Percentiles rank a stretch among this genome's conserved stretches.
These are phyloP conservation scores for Saccharomyces hybrid DNA, from an alignment of 1,139 yeast species.

Conservation along the genomic window DNA sequence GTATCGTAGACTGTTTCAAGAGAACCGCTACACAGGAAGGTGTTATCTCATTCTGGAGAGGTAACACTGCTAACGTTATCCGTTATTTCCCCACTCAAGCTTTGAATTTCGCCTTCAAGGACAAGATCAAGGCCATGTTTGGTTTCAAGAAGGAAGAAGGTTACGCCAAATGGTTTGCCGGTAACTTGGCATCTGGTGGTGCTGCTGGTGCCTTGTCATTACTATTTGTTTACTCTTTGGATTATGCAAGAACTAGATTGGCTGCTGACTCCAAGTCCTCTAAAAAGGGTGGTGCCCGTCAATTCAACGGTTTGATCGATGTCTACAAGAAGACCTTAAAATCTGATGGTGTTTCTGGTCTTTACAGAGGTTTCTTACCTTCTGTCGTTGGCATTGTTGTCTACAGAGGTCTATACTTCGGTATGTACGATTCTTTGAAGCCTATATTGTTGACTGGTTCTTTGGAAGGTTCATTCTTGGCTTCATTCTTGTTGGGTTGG, in stretches of 20 bases:
- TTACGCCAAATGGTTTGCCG: constrained; percentile 65
- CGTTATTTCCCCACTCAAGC: constrained; percentile 84
- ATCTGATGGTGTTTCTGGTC: constrained; percentile 72
- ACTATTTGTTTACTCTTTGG: constrained; percentile 70
- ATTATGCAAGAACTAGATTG: constrained; percentile 78
- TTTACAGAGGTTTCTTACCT: constrained; percentile 81
- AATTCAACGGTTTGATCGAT: constrained; percentile 69
- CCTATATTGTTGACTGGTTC: constrained; percentile 67
- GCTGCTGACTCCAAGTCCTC: constrained; percentile 74
- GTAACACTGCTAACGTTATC: constrained; percentile 76
- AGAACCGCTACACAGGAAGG: constrained; percentile 71
- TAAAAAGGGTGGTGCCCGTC: constrained; percentile 57
- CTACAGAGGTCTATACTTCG: constrained; percentile 80
- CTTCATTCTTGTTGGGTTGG: constrained; percentile 75
- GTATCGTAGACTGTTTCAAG: constrained; percentile 63
- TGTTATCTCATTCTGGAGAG: constrained; percentile 68
- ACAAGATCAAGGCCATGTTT: constrained; percentile 69
- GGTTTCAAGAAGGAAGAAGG: constrained; percentile 61
- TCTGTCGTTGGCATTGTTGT: constrained; percentile 74
- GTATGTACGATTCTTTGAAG: constrained; percentile 71
- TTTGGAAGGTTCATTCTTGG: constrained; percentile 62
- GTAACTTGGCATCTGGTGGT: constrained; percentile 82
- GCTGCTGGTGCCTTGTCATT: constrained; percentile 73
- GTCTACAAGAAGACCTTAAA: constrained; percentile 73
- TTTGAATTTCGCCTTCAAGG: constrained; percentile 77